Evolutionary conservation across 352 stramenopile species (phyloP), one percentile per base, ranked within the genome.

Genomic region (Phytopythium boreale): DNA sequence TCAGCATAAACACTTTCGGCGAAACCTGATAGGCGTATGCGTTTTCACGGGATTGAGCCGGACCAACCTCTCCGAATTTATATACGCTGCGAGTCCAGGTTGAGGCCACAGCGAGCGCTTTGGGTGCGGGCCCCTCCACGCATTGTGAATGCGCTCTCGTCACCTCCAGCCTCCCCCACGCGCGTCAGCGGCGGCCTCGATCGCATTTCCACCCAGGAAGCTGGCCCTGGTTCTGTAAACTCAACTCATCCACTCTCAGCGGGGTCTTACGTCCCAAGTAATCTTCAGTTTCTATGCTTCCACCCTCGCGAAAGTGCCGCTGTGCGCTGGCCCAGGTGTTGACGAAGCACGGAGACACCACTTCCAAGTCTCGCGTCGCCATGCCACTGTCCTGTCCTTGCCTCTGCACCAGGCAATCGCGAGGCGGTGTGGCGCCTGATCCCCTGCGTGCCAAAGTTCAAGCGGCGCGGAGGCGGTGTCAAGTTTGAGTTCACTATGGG

Each of bases 261-360:
- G 41, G 20, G 2, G 6, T 11, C 41, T 4, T 51, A 4, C 20
- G n/a, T 15, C n/a, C n/a, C 44, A 27, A 27, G 44, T 51, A 51
- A 51, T 51, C 44, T 51, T 51, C 44, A 51, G 44, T 51, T 51
- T 51, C 19, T 46, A n/a, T 46, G 39, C 39, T 46, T 46, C 39
- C 14, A 46, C 34, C 34, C 34, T 39, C 34, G 34, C 34, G 34
- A 39, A 39, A 39, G 34, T 39, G 34, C 10, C 34, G 34, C 34
- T 14, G n/a, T n/a, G n/a, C n/a, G n/a, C n/a, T n/a, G n/a, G n/a
- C 11, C 4, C 39, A 46, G 8, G 39, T 46, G 39, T n/a, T 19
- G 39, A 8, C 15, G 39, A 10, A 6, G 41, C 19, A n/a, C 41
- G 41, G 20, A 49, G 41, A 49, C 19, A 19, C 8, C 7, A 11